Base-by-base conservation (phyloP, 495 filamentous ascomycete species). In the Penicillium manginii region DNA sequence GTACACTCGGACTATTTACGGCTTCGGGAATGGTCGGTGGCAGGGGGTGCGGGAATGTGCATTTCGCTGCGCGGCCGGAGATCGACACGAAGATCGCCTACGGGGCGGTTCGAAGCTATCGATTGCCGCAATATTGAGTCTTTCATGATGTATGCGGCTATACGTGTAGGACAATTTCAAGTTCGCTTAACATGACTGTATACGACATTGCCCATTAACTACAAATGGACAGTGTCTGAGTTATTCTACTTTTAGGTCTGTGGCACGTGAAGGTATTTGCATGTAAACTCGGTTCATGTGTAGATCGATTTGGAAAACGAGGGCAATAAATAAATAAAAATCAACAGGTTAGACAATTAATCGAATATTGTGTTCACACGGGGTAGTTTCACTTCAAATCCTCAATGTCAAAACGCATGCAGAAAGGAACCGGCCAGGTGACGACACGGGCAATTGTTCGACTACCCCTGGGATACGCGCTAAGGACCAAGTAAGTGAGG, bases 391-490 rank as follows among this genome's bases (percentile, higher is more conserved):
- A 29, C 6, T 29, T 29, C 26, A 39, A 14, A n/a, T 43, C 17
- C 40, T 43, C 40, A 9, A 43, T 43, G n/a, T 43, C 40, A 18
- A 43, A 43, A 43, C 40, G 40, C 40, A 43, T 43, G 7, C 40
- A 43, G 7, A 19, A 4, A 43, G 40, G 40, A 18, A 43, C 3
- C 29, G 58, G 42, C 46, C 59, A 57, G 18, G 53, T 50, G 26
- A 45, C 47, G 33, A 32, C 52, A 2, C 50, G 33, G 2, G 17
- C 18, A 40, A 52, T 52, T n/a, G 17, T 32, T 37, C 33, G 50
- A 11, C 33, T 52, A 21, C 50, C 33, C 23, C 50, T 18, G 8
- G 50, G 50, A n/a, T 39, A 40, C 18, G 50, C 31, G 22, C 50
- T 21, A 3, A 52, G 18, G 19, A 52, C 50, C 4, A 52, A 15